Percentiles rank a stretch among this genome's conserved stretches.
phyloP scores from a whole-genome alignment of 768 basidiomycete species.

The Naganishia onofrii region DNA sequence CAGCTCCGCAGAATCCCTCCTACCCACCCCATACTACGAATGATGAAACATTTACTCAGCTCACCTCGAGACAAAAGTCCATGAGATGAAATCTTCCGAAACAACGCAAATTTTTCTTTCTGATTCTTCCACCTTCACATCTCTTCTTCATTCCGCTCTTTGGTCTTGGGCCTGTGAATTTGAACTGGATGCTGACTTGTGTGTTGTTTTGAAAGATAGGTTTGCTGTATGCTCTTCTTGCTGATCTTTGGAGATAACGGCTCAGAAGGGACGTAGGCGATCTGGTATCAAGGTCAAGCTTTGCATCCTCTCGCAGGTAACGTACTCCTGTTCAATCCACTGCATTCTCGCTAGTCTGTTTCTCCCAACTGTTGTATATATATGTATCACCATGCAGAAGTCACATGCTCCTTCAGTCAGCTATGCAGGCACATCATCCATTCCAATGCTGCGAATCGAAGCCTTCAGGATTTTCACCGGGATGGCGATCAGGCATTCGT shows the following conservation, averaged over 20 bases:
- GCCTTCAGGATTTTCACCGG: no score
- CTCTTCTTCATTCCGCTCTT: neutral
- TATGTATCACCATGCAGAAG: neutral
- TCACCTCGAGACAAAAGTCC: slow-evolving; percentile 24
- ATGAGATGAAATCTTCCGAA: slow-evolving; percentile 23
- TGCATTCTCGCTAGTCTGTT: neutral
- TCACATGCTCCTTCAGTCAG: no score
- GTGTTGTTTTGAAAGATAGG: neutral
- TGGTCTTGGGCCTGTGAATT: slow-evolving; percentile 30
- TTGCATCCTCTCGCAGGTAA: no score
- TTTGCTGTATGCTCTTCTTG: neutral
- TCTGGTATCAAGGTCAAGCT: no score
- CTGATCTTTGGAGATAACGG: neutral
- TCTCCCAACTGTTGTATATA: neutral
- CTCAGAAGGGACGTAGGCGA: neutral
- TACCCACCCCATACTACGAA: neutral
- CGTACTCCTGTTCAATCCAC: neutral
- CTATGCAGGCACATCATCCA: no score
- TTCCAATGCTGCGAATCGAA: no score
- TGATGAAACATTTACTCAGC: slow-evolving; percentile 25
- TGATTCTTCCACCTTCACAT: neutral
- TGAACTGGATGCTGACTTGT: neutral
- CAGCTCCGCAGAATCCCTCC: neutral
- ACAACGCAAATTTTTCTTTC: slow-evolving; percentile 23
- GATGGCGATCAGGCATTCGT: no score